Evolutionary conservation across 192 early-diverging fungal species (phyloP).

Genomic region (Backusella circina): DNA sequence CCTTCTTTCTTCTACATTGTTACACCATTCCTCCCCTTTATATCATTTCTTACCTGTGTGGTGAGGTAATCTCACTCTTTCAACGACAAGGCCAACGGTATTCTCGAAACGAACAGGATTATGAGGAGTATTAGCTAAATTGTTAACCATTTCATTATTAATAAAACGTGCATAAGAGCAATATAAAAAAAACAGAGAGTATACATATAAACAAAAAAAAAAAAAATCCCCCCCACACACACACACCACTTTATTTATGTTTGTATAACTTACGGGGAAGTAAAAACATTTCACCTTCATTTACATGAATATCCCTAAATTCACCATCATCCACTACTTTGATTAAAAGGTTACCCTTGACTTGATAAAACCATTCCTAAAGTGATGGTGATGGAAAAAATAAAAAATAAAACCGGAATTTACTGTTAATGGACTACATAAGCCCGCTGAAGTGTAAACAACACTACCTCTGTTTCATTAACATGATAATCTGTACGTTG

Average conservation of each 20-base stretch:
- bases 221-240: background rate
- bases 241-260: background rate
- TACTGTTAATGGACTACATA: background rate
- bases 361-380: constrained; percentile 95
- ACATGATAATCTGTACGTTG: constrained; percentile 95
- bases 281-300: constrained; percentile 95
- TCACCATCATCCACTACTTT: constrained; percentile 77
- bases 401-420: background rate
- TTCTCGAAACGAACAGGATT: constrained; percentile 92
- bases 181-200: background rate
- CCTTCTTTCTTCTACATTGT: background rate
- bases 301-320: constrained; percentile 82
- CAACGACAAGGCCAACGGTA: constrained; percentile 95
- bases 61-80: constrained; percentile 74
- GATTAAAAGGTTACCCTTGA: constrained; percentile 91
- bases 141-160: background rate
- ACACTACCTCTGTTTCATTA: constrained; percentile 86
- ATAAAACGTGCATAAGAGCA: background rate
- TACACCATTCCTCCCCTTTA: background rate
- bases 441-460: background rate
- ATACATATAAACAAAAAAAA: background rate
- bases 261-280: constrained; percentile 65
- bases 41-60: constrained; percentile 50
- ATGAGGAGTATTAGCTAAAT: constrained; percentile 85
- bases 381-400: background rate